These are phyloP conservation scores for Paralagenidium karlingii DNA, from an alignment of 352 stramenopile species.

Conservation along the genomic window DNA sequence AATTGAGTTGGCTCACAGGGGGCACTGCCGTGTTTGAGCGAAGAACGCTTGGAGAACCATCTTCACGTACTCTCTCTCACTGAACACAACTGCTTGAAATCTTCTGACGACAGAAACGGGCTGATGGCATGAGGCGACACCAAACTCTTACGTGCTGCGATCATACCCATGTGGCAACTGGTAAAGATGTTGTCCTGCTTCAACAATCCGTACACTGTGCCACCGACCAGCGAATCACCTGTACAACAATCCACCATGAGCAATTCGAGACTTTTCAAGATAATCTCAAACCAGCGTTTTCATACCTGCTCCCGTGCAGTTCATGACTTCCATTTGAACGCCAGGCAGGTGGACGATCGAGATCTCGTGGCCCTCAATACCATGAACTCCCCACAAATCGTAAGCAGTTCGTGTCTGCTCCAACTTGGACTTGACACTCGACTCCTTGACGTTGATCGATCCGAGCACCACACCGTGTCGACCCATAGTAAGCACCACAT, in stretches of 20 bases:
- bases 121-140: slow-evolving; percentile 53
- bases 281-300: background rate
- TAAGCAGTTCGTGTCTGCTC: slow-evolving; percentile 18
- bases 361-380: slow-evolving; percentile 28
- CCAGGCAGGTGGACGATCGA: slow-evolving; percentile 57
- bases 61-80: no score
- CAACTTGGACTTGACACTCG: slow-evolving; percentile 12
- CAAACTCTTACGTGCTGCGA: slow-evolving; percentile 53
- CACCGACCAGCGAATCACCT: slow-evolving; percentile 67
- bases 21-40: no score
- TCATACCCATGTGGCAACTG: slow-evolving; percentile 66
- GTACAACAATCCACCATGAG: slow-evolving; percentile 2
- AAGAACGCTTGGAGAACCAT: no score
- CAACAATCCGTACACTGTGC: slow-evolving; percentile 63
- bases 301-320: slow-evolving; percentile 65
- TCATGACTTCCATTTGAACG: slow-evolving; percentile 32
- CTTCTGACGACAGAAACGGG: slow-evolving; percentile 20
- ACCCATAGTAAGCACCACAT: slow-evolving; percentile 70
- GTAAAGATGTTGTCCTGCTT: slow-evolving; percentile 38
- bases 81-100: no score
- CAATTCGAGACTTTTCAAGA: slow-evolving; percentile 1
- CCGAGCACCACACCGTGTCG: slow-evolving; percentile 58
- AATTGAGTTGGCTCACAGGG: no score
- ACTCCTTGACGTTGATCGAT: slow-evolving; percentile 37
- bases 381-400: slow-evolving; percentile 41